Evolutionary conservation across 2,329 filamentous ascomycete species (phyloP), one percentile per base, ranked within the genome.

Genomic region (Claviceps pusilla): DNA sequence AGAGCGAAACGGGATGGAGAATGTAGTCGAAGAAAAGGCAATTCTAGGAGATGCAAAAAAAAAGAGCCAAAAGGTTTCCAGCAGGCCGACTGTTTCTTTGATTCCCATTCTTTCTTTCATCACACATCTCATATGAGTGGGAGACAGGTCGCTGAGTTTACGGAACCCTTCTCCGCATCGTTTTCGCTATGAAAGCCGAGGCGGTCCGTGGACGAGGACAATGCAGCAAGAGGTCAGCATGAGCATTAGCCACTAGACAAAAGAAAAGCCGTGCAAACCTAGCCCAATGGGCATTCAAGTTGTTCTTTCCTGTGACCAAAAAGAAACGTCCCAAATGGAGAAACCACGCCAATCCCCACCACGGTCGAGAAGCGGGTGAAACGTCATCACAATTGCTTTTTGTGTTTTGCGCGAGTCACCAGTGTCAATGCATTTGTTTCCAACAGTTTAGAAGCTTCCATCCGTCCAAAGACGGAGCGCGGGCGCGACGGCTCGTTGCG

Each of bases 401-500:
- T 11, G 46, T 35, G 46, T 19, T 45, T 43, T 35, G 29, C 14
- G 16, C 39, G 46, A 48, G 46, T n/a, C 46, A n/a, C 9, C 28
- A 9, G 16, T 16, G 45, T 31, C 28, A 9, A 47, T 31, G 28
- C 28, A 16, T 47, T 47, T 47, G 45, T 47, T 47, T 47, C 45
- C 16, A 16, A 29, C 31, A 29, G 46, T 48, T n/a, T 33, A n/a
- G n/a, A 35, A n/a, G 16, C 29, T 28, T 29, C 16, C 45, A 31
- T n/a, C 19, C 48, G 28, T 50, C 16, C 33, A 33, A 19, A 47
- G 45, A 48, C 41, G 48, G 48, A 47, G 41, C 47, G 52, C 19
- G 19, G 48, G 35, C 49, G 49, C 48, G 33, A 50, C 48, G 48
- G 48, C 52, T 50, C 52, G 47, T 37, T 48, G 24, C 52, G 52